These are phyloP conservation scores for Tricholoma saponaceum DNA, from an alignment of 768 basidiomycete genomes.

Conservation along the genomic window DNA sequence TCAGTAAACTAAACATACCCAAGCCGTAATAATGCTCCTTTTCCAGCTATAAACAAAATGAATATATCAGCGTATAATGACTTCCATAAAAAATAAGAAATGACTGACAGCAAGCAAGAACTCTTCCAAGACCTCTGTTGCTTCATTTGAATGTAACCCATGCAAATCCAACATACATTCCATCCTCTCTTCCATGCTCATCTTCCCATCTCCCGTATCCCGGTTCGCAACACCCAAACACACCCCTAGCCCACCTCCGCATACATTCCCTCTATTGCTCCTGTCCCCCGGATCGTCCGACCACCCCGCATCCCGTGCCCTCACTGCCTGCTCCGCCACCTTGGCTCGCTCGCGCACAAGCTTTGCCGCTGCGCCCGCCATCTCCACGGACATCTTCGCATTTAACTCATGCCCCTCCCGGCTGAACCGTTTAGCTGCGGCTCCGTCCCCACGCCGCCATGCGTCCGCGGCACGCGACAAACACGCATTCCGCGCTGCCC, in stretches of 20 bases:
- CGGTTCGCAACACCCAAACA: constrained; percentile 79
- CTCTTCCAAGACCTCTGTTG: constrained; percentile 84
- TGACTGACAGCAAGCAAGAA: constrained; percentile 80
- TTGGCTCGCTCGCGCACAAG: constrained; percentile 81
- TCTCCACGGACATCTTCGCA: constrained; percentile 84
- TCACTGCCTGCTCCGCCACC: constrained; percentile 73
- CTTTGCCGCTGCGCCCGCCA: constrained; percentile 77
- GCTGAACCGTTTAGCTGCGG: constrained; percentile 91
- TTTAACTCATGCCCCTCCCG: constrained; percentile 94
- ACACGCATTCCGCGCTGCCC: constrained; percentile 91
- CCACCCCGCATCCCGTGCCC: constrained; percentile 65
- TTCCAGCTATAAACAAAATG: constrained; percentile 55
- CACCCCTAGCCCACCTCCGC: constrained; percentile 83
- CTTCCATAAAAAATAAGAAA: background rate
- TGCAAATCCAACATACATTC: constrained; percentile 89
- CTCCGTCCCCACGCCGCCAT: constrained; percentile 93
- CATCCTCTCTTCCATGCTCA: constrained; percentile 83
- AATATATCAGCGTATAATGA: background rate
- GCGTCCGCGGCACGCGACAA: constrained; percentile 94
- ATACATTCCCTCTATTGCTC: constrained; percentile 62
- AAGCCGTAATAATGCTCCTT: constrained; percentile 85
- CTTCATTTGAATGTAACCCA: constrained; percentile 91
- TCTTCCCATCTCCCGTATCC: constrained; percentile 46
- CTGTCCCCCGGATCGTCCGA: constrained; percentile 85
- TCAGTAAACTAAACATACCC: constrained; percentile 38